phyloP scores from a whole-genome alignment of 441 rosid species.

The Macaranga tanarius region DNA sequence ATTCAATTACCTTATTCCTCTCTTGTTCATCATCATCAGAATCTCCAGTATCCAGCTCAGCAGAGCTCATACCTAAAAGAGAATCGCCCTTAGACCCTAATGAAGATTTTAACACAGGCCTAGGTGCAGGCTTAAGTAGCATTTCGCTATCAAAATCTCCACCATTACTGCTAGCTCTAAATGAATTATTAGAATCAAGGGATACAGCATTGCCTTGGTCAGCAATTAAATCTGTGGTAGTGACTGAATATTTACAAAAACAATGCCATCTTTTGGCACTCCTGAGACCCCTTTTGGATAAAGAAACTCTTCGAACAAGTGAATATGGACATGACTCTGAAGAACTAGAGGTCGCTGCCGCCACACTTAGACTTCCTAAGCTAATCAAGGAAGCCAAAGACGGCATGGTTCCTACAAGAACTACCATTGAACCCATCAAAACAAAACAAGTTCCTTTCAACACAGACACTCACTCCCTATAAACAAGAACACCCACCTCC shows the following conservation, averaged over 20 bases:
- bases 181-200: conserved; percentile 52
- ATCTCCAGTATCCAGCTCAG: conserved; percentile 30
- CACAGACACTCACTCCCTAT: neutral
- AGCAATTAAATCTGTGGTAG: conserved; percentile 67
- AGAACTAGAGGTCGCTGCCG: conserved; percentile 36
- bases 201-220: conserved; percentile 61
- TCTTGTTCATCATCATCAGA: conserved; percentile 45
- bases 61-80: conserved; percentile 34
- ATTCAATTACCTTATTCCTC: conserved; percentile 74
- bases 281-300: conserved; percentile 47
- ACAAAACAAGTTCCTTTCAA: neutral
- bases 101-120: conserved; percentile 63
- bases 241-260: conserved; percentile 72
- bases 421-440: conserved; percentile 54
- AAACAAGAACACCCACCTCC: neutral
- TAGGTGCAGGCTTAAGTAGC: conserved; percentile 80
- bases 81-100: conserved; percentile 32
- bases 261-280: conserved; percentile 55
- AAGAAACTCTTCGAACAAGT: conserved; percentile 57
- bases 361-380: conserved; percentile 46
- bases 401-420: conserved; percentile 76
- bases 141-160: conserved; percentile 43
- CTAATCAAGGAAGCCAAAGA: conserved; percentile 65
- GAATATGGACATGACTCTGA: conserved; percentile 42
- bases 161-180: conserved; percentile 39